Conservation (phyloP, 2,329 filamentous ascomycete species). For the Ceratocystis colombiana region DNA sequence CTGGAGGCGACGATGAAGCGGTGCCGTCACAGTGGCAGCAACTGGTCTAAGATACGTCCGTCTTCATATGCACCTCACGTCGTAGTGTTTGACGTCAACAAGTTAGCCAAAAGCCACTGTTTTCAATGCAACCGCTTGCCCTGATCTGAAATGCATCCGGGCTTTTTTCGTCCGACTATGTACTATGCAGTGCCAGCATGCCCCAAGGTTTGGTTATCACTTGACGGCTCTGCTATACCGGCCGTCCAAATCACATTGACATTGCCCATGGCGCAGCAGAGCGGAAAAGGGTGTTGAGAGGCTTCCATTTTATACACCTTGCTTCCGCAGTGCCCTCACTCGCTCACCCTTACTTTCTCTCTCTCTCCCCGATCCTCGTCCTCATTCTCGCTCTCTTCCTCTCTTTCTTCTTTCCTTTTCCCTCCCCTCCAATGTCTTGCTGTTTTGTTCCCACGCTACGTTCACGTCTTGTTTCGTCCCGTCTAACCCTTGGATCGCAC, state of each 20-base stretch:
- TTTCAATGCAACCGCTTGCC: no score
- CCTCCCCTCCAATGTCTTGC: not conserved
- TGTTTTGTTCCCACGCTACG: not conserved
- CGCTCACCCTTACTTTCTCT: not conserved
- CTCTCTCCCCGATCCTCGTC: not conserved
- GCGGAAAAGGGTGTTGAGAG: not conserved
- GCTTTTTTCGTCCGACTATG: no score
- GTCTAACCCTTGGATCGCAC: not conserved
- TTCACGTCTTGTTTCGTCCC: constrained; percentile 6
- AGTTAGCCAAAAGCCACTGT: no score
- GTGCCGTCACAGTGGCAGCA: not conserved
- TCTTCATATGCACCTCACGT: not conserved
- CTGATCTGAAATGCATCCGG: no score
- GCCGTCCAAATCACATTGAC: not conserved
- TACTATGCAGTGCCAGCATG: no score
- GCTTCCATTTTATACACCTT: not conserved
- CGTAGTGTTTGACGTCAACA: not conserved
- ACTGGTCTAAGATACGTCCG: not conserved
- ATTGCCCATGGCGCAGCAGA: not conserved
- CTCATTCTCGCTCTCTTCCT: not conserved
- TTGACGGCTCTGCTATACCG: no score
- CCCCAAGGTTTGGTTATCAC: no score
- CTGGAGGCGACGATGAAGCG: not conserved
- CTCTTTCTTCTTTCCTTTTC: not conserved
- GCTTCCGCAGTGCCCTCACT: not conserved